Evolutionary conservation across 2,329 filamentous ascomycete genomes (phyloP), one percentile per base, ranked within the genome.

Genomic region (Monosporascus sp.): DNA sequence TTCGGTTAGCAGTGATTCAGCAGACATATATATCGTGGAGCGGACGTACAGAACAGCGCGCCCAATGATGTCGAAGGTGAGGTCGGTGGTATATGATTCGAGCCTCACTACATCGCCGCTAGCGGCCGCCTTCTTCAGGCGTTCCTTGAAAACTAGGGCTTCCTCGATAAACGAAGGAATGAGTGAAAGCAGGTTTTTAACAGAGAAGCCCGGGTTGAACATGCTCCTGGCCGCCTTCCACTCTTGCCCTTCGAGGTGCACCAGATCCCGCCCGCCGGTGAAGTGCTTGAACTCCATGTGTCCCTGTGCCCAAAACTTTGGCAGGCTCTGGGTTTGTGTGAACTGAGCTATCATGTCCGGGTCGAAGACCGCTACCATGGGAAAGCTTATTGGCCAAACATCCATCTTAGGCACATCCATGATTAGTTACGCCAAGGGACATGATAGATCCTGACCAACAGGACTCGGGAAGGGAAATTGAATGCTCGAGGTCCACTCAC

Each of bases 171-270:
- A 64, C n/a, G 53, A 57, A 2, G 70, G 69, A 2, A 70, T 61
- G 22, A 73, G 54, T 1, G 66, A 65, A 46, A 69, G 61, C 31
- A 74, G 50, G 52, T 74, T 72, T 51, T 62, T 67, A 9, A 62
- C 59, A 0, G 68, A 67, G 57, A 74, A 74, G 6, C 70, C 71
- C 3, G 68, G 68, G 55, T 72, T 73, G 62, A 74, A 73, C 37
- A 69, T 57, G 38, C 56, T 58, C 49, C 70, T 61, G 58, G 65
- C 63, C 41, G 50, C 57, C 57, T 70, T 72, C 73, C 73, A 76
- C 49, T 69, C 64, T 15, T 63, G 59, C 3, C 74, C 73, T 20
- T 74, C 69, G 14, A 67, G 55, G 24, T 64, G 64, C 26, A 74
- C 61, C 2, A 74, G 57, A 46, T 72, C 68, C 11, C 65, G 55